These are phyloP conservation scores for Acacia concinna DNA, from an alignment of 331 rosid species.

Conservation along the genomic window DNA sequence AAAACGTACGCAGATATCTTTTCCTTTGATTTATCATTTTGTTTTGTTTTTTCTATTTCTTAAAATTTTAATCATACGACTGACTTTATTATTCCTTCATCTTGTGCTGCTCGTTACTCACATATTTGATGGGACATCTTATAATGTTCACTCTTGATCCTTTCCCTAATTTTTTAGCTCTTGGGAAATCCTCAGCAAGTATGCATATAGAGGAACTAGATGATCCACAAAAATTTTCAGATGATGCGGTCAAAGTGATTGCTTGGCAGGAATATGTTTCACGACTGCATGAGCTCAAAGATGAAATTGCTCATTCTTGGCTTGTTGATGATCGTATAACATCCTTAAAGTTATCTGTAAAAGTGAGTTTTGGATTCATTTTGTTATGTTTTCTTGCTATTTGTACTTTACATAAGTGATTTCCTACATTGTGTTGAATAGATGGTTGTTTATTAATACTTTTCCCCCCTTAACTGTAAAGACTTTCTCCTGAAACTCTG, in stretches of 20 bases:
- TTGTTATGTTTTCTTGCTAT: not conserved
- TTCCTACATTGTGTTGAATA: conserved; percentile 12
- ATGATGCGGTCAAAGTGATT: conserved; percentile 66
- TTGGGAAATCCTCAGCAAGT: conserved; percentile 68
- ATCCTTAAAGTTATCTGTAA: conserved; percentile 70
- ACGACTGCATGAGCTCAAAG: conserved; percentile 82
- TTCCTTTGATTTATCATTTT: conserved; percentile 16
- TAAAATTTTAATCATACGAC: not conserved
- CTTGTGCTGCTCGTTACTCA: not conserved
- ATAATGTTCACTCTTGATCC: not conserved
- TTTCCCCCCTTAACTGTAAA: not conserved
- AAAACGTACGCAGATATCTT: conserved; percentile 59
- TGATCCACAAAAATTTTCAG: conserved; percentile 64
- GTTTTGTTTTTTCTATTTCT: conserved; percentile 16
- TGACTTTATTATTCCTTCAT: not conserved
- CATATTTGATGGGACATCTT: not conserved
- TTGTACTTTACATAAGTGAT: conserved; percentile 16
- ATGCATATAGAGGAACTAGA: conserved; percentile 80
- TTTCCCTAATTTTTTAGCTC: conserved; percentile 45
- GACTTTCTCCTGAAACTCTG: not conserved
- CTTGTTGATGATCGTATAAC: conserved; percentile 76
- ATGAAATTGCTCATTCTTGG: conserved; percentile 83
- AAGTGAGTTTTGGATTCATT: conserved; percentile 49
- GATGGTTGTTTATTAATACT: conserved; percentile 1
- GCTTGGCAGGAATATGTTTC: conserved; percentile 86